Conservation (phyloP, 1,284 basidiomycete genomes). For the Leccinum subrobustum region DNA sequence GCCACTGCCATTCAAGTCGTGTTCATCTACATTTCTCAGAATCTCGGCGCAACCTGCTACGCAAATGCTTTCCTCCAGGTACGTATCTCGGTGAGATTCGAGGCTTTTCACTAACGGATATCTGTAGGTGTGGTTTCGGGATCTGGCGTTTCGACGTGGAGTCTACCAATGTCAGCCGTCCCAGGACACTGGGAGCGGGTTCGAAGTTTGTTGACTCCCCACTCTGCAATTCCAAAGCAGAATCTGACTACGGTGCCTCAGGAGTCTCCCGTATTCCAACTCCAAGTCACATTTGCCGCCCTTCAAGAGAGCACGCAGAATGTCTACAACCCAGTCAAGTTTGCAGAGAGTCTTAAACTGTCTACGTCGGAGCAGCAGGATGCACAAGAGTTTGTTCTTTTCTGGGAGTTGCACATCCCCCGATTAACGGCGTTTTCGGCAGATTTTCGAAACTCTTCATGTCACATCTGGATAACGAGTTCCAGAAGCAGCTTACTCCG, state of each 20-base stretch:
- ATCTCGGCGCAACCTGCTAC: slow-evolving; percentile 91
- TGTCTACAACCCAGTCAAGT: slow-evolving; percentile 78
- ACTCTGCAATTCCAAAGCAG: not conserved
- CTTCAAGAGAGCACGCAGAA: slow-evolving; percentile 69
- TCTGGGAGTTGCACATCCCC: not conserved
- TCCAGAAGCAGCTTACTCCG: slow-evolving; percentile 69
- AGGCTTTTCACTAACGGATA: slow-evolving; percentile 4
- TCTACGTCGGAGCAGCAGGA: slow-evolving; percentile 87
- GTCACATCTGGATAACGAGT: slow-evolving; percentile 81
- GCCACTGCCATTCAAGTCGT: not conserved
- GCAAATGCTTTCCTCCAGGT: slow-evolving; percentile 91
- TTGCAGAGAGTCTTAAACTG: slow-evolving; percentile 81
- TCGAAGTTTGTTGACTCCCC: slow-evolving; percentile 44
- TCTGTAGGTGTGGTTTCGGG: slow-evolving; percentile 59
- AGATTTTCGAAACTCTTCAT: slow-evolving; percentile 95
- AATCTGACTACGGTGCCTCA: slow-evolving; percentile 29
- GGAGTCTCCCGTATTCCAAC: slow-evolving; percentile 72
- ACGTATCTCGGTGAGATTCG: slow-evolving; percentile 8
- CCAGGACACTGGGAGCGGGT: slow-evolving; percentile 47
- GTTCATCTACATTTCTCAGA: slow-evolving; percentile 44
- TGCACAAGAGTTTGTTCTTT: slow-evolving; percentile 77
- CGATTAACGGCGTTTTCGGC: slow-evolving; percentile 20
- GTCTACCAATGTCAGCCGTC: slow-evolving; percentile 48
- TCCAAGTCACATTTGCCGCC: slow-evolving; percentile 78
- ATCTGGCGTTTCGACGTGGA: slow-evolving; percentile 57